Percentiles rank a stretch among this genome's conserved stretches.
Conservation (phyloP, 352 stramenopile genomes). For the Phytophthora cactorum region DNA sequence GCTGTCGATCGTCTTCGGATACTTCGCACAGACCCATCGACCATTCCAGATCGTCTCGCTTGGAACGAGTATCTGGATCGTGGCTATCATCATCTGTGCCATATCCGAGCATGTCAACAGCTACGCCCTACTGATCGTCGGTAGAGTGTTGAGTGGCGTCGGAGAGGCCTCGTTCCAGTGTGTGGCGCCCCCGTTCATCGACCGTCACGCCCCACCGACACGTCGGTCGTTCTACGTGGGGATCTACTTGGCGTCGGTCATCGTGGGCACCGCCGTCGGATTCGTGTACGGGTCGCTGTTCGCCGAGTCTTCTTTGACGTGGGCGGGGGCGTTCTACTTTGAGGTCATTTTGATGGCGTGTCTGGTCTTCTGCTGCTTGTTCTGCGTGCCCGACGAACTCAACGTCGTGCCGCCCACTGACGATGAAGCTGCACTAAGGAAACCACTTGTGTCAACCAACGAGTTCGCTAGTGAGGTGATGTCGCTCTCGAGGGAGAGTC, state of each 20-base stretch:
- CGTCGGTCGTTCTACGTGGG: slow-evolving; percentile 82
- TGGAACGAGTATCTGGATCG: slow-evolving; percentile 80
- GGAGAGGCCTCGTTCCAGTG: slow-evolving; percentile 89
- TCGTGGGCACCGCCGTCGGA: slow-evolving; percentile 78
- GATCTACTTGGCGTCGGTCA: slow-evolving; percentile 89
- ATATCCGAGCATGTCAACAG: slow-evolving; percentile 59
- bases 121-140: slow-evolving; percentile 81
- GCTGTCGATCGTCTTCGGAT: slow-evolving; percentile 80
- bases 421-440: slow-evolving; percentile 24
- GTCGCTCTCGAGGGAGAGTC: slow-evolving; percentile 31
- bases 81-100: slow-evolving; percentile 74
- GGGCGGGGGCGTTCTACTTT: slow-evolving; percentile 83
- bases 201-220: slow-evolving; percentile 62
- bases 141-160: slow-evolving; percentile 79
- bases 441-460: slow-evolving; percentile 32
- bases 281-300: slow-evolving; percentile 81
- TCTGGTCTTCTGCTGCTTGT: slow-evolving; percentile 62
- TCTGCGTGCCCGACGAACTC: slow-evolving; percentile 48
- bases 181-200: slow-evolving; percentile 88
- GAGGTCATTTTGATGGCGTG: slow-evolving; percentile 80
- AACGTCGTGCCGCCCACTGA: slow-evolving; percentile 43
- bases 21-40: slow-evolving; percentile 72
- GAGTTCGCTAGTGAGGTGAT: slow-evolving; percentile 39
- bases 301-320: slow-evolving; percentile 59
- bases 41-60: slow-evolving; percentile 81